Evolutionary conservation across 768 basidiomycete species (phyloP), one percentile per base, ranked within the genome.

Genomic region (Trametes coccinea): DNA sequence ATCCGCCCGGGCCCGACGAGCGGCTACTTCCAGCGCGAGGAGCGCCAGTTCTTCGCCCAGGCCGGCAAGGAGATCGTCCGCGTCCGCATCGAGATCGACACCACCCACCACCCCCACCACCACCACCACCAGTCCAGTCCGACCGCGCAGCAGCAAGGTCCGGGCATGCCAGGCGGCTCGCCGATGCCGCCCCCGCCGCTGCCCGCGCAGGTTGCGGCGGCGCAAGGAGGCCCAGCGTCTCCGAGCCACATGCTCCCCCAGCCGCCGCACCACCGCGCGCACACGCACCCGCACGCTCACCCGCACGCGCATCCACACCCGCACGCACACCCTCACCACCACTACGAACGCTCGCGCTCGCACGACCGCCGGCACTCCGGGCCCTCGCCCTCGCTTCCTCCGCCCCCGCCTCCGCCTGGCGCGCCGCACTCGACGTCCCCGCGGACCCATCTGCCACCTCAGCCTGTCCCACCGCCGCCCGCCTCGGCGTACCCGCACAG

Each of bases 11-110:
- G 86, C 0, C 84, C 88, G 3, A 91, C 90, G 0, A 86, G 84
- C 52, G 83, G 85, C 31, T 91, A 82, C 71, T 92, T 92, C 71
- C 82, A 85, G 64, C 78, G 83, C 0, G 87, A 92, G 72, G 90
- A 92, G 67, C 87, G 89, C 57, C 87, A 86, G 7, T 92, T 90
- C 73, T 92, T 92, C 65, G 88, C 89, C 1, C 84, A 89, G 67
- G 87, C 87, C 0, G 90, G 89, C 27, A 86, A 83, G 62, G 89
- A 90, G 72, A 89, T 91, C 66, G 84, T 91, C 44, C 85, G 89
- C 30, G 86, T 89, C 31, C 82, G 86, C 29, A 81, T 90, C 43
- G 89, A 90, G 70, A 79, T 89, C 56, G 89, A 89, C 72, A 72
- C 86, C 16, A 69, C 73, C 86, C 16, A 69, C 73, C 43, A 10